phyloP scores from a whole-genome alignment of 2,329 filamentous ascomycete genomes.

The Decorospora gaudefroyi region DNA sequence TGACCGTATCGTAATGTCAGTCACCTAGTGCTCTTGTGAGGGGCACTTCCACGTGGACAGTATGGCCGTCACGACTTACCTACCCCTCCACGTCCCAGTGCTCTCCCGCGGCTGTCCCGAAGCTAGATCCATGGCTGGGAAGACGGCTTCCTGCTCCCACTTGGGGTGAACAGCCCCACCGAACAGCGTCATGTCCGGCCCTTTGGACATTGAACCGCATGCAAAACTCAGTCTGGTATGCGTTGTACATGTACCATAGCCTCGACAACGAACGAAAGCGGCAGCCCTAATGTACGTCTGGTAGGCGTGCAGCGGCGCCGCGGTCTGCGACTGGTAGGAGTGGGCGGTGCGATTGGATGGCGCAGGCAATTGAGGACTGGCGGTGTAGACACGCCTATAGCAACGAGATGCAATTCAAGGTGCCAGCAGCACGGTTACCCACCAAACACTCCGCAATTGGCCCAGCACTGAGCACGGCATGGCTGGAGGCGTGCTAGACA shows the following conservation, averaged over 20 bases:
- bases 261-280: constrained; percentile 17
- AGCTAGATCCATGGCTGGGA: constrained; percentile 8
- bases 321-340: constrained; percentile 24
- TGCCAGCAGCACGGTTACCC: constrained; percentile 18
- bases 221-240: constrained; percentile 30
- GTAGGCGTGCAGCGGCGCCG: constrained; percentile 25
- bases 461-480: constrained; percentile 14
- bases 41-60: no score
- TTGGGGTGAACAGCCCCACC: constrained; percentile 16
- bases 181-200: constrained; percentile 8
- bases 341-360: constrained; percentile 12
- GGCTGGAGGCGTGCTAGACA: constrained; percentile 27
- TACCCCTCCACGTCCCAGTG: no score
- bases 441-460: constrained; percentile 18
- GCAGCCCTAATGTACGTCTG: constrained; percentile 27
- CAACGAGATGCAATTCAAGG: constrained; percentile 8
- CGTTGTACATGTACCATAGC: constrained; percentile 29
- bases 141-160: constrained; percentile 5
- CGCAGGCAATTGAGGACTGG: constrained; percentile 30
- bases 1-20: constrained; percentile 4
- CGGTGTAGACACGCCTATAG: constrained; percentile 27
- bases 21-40: constrained; percentile 8
- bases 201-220: constrained; percentile 2
- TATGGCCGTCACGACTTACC: no score
- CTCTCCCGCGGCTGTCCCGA: constrained; percentile 15